These are phyloP conservation scores for Coniochaeta sp. DNA, from an alignment of 2,329 filamentous ascomycete species.

Conservation along the genomic window DNA sequence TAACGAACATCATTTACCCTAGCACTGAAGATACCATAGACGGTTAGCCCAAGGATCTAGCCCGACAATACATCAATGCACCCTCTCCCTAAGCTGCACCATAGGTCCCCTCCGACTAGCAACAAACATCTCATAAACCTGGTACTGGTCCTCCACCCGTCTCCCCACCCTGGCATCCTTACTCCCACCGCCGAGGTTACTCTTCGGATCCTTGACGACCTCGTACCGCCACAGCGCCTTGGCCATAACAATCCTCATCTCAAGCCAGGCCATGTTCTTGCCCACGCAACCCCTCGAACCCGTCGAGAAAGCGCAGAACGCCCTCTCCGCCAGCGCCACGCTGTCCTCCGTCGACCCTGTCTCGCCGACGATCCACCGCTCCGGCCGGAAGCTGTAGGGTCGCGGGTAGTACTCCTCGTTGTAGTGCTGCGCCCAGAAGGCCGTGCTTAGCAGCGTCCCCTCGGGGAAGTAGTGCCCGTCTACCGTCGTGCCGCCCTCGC, in stretches of 20 bases:
- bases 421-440: conserved; percentile 7
- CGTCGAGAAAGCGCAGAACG: conserved; percentile 15
- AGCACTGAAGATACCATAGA: too few species aligned
- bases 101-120: conserved; percentile 14
- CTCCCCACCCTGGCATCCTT: conserved; percentile 2
- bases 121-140: conserved; percentile 17
- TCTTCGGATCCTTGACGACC: neutral
- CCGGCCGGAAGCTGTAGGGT: conserved; percentile 8
- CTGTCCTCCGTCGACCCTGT: conserved; percentile 8
- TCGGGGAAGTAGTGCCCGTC: conserved; percentile 13
- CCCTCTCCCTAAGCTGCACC: conserved; percentile 16
- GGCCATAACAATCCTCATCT: conserved; percentile 16
- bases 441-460: conserved; percentile 15
- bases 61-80: too few species aligned
- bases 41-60: too few species aligned
- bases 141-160: conserved; percentile 15
- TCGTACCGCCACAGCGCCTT: conserved; percentile 11
- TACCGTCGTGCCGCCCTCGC: conserved; percentile 12
- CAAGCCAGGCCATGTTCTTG: conserved; percentile 15
- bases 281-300: conserved; percentile 8
- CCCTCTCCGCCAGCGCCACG: conserved; percentile 1
- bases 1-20: too few species aligned
- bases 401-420: neutral
- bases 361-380: conserved; percentile 17
- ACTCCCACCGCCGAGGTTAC: conserved; percentile 13